phyloP scores from a whole-genome alignment of 306 rosid species.

The Casuarina equisetifolia region DNA sequence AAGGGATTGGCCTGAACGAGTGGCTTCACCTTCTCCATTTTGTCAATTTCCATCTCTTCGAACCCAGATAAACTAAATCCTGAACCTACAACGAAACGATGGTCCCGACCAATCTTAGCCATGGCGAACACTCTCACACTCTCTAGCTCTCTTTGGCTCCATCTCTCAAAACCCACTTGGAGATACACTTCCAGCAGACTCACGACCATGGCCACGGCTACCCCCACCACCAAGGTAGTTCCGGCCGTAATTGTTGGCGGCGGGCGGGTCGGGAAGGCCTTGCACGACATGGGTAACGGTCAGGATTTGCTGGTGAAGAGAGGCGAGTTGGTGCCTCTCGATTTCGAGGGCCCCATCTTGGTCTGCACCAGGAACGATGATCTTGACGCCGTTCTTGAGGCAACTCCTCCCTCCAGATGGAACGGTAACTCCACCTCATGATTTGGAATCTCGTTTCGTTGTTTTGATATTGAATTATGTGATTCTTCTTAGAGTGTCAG shows the following conservation, averaged over 20 bases:
- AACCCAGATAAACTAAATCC: neutral
- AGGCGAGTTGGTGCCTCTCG: conserved; percentile 72
- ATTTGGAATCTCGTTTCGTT: neutral
- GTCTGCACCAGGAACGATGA: conserved; percentile 94
- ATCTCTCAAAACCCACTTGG: conserved; percentile 17
- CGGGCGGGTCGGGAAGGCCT: conserved; percentile 82
- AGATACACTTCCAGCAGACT: conserved; percentile 19
- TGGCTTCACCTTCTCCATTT: neutral
- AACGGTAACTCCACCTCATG: conserved; percentile 39
- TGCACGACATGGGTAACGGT: conserved; percentile 73
- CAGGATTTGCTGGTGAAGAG: conserved; percentile 62
- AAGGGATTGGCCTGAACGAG: neutral
- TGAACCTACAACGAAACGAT: conserved; percentile 6
- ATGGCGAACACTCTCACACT: conserved; percentile 46
- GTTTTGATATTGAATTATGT: neutral
- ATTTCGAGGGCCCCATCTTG: conserved; percentile 71
- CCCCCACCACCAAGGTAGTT: conserved; percentile 38
- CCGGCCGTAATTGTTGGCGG: conserved; percentile 92
- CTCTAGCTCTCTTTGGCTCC: conserved; percentile 34
- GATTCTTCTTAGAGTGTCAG: neutral
- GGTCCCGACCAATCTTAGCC: neutral
- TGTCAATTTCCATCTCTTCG: neutral
- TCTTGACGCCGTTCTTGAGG: conserved; percentile 76
- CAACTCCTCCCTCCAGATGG: conserved; percentile 89
- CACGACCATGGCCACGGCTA: conserved; percentile 34